Conservation (phyloP, 805 yeast genomes). For the Kodamaea neixiangensis region DNA sequence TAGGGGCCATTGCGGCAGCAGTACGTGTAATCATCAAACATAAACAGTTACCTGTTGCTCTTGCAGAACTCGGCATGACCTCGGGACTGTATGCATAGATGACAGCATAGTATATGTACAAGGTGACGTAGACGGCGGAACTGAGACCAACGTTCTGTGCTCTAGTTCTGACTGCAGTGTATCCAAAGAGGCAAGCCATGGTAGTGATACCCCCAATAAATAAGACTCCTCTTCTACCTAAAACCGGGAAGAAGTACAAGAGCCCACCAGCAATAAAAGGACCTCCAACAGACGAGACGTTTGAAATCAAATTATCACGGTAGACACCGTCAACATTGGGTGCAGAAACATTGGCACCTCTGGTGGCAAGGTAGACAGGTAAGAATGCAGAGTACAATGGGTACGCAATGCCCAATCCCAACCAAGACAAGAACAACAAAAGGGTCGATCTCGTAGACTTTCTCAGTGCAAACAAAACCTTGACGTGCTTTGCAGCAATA, state of each 20-base stretch:
- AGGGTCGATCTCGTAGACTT: slow-evolving; percentile 12
- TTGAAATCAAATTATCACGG: slow-evolving; percentile 51
- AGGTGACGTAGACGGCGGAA: slow-evolving; percentile 19
- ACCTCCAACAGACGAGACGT: slow-evolving; percentile 50
- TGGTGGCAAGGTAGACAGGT: slow-evolving; percentile 36
- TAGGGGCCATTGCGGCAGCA: slow-evolving; percentile 35
- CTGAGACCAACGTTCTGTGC: slow-evolving; percentile 21
- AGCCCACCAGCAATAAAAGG: slow-evolving; percentile 53
- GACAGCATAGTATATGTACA: slow-evolving; percentile 28
- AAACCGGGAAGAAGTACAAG: slow-evolving; percentile 15
- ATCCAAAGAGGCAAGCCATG: slow-evolving; percentile 24
- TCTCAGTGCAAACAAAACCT: slow-evolving; percentile 15
- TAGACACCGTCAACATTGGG: slow-evolving; percentile 40
- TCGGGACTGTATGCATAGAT: slow-evolving; percentile 40
- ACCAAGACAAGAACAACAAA: slow-evolving; percentile 17
- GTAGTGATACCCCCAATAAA: slow-evolving; percentile 21
- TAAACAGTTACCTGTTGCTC: slow-evolving; percentile 40
- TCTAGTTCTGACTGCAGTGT: slow-evolving; percentile 20
- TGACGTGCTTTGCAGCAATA: slow-evolving; percentile 11
- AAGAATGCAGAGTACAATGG: slow-evolving; percentile 57
- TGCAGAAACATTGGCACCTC: slow-evolving; percentile 52
- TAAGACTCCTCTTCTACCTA: slow-evolving; percentile 23
- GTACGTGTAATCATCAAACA: slow-evolving; percentile 33
- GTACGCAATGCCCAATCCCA: slow-evolving; percentile 56
- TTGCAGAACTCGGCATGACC: slow-evolving; percentile 36